Percentiles rank a stretch among this genome's conserved stretches.
phyloP scores from a whole-genome alignment of 176 grass and related monocot genomes.

The Oryza meridionalis region DNA sequence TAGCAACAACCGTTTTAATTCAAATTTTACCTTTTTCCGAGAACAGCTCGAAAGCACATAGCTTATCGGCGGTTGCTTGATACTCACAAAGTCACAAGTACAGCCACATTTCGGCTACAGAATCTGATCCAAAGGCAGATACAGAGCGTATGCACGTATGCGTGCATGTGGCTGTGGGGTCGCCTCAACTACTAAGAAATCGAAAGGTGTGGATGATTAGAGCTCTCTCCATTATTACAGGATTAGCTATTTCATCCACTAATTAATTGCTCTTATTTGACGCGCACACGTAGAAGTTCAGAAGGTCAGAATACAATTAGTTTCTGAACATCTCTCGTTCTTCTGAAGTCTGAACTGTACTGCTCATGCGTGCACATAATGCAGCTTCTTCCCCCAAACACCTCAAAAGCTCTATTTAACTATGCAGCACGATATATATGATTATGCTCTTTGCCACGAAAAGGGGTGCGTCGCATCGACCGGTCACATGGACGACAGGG shows the following conservation, averaged over 20 bases:
- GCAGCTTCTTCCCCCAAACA: slow-evolving; percentile 31
- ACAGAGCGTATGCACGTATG: slow-evolving; percentile 20
- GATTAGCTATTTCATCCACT: slow-evolving; percentile 5
- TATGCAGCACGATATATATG: slow-evolving; percentile 1
- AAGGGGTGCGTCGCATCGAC: not conserved
- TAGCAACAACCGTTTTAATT: not conserved
- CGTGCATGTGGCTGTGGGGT: slow-evolving; percentile 35
- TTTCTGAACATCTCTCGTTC: not conserved
- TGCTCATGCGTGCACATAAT: not conserved
- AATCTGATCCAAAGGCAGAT: slow-evolving; percentile 45
- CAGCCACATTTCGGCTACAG: slow-evolving; percentile 21
- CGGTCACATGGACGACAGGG: slow-evolving; percentile 44
- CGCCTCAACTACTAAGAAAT: slow-evolving; percentile 26
- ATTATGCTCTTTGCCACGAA: slow-evolving; percentile 22
- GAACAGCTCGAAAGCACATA: not conserved
- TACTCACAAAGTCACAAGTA: not conserved
- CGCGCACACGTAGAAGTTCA: not conserved
- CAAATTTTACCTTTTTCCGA: not conserved
- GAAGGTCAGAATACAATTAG: not conserved
- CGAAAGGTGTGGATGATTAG: slow-evolving; percentile 14
- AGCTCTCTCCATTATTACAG: slow-evolving; percentile 14
- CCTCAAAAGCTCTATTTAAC: slow-evolving; percentile 23
- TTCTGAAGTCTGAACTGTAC: not conserved
- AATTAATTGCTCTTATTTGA: slow-evolving; percentile 1
- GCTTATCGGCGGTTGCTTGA: slow-evolving; percentile 21